phyloP scores from a whole-genome alignment of 495 filamentous ascomycete species.

The Tuber brumale region DNA sequence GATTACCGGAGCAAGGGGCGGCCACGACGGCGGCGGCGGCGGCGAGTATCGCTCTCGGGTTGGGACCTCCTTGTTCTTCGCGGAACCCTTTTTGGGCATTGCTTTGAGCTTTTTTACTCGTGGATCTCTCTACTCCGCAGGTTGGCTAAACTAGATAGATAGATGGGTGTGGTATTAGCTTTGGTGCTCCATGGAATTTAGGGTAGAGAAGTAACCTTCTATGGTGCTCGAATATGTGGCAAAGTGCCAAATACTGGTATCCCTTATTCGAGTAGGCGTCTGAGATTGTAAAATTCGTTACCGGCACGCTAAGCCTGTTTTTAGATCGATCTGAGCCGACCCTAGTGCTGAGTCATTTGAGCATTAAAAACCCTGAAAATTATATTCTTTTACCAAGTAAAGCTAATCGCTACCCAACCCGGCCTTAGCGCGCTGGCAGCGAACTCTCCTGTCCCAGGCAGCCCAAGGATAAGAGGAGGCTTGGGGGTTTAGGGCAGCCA shows the following conservation, averaged over 20 bases:
- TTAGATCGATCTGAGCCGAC: no score
- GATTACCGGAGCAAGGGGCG: conserved; percentile 65
- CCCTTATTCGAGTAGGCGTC: no score
- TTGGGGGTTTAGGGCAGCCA: not conserved
- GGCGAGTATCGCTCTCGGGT: conserved; percentile 5
- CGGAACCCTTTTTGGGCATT: conserved; percentile 25
- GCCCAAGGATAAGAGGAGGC: not conserved
- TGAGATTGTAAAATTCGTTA: no score
- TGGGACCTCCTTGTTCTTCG: conserved; percentile 12
- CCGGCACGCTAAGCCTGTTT: no score
- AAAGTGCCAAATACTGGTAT: no score
- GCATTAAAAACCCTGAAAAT: no score
- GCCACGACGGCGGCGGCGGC: conserved; percentile 59
- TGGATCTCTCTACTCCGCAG: not conserved
- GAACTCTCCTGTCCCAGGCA: no score
- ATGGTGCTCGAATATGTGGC: not conserved
- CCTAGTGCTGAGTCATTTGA: no score
- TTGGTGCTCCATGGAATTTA: not conserved
- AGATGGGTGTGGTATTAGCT: not conserved
- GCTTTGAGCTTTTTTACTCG: not conserved
- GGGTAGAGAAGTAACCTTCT: conserved; percentile 1
- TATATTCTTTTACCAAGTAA: no score
- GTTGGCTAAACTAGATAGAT: not conserved
- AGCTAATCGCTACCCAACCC: no score
- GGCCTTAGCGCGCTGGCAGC: no score